Percentiles rank a stretch among this genome's conserved stretches.
These are phyloP conservation scores for Nemania serpens DNA, from an alignment of 2,329 filamentous ascomycete species.

Conservation along the genomic window DNA sequence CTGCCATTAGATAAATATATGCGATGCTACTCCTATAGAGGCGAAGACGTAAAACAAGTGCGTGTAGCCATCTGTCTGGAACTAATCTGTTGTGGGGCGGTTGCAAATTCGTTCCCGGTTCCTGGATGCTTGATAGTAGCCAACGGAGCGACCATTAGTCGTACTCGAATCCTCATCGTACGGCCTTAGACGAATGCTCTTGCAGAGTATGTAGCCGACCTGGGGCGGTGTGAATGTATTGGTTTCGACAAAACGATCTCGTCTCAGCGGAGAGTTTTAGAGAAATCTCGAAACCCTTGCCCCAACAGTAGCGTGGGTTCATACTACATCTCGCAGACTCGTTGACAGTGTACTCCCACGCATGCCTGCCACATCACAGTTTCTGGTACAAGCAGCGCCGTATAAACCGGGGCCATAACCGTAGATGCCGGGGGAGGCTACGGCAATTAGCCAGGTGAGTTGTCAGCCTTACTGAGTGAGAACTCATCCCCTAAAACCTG, in stretches of 20 bases:
- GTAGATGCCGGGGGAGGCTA: background rate
- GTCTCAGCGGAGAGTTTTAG: background rate
- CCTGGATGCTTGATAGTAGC: conserved; percentile 27
- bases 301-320: conserved; percentile 5
- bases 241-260: background rate
- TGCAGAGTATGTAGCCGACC: background rate
- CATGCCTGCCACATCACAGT: conserved; percentile 4
- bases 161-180: conserved; percentile 15
- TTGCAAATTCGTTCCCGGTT: conserved; percentile 16
- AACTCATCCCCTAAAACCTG: too few species aligned
- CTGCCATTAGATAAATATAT: conserved; percentile 32
- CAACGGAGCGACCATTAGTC: conserved; percentile 15
- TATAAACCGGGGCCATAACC: conserved; percentile 1
- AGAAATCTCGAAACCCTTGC: background rate
- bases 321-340: background rate
- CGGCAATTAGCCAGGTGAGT: background rate
- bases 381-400: background rate
- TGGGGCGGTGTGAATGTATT: background rate
- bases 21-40: conserved; percentile 41
- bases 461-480: background rate
- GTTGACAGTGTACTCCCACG: background rate
- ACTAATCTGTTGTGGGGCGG: conserved; percentile 12
- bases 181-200: background rate
- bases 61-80: conserved; percentile 22
- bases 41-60: conserved; percentile 39